Evolutionary conservation across 2,329 filamentous ascomycete genomes (phyloP).

Genomic region (Fusarium illudens): DNA sequence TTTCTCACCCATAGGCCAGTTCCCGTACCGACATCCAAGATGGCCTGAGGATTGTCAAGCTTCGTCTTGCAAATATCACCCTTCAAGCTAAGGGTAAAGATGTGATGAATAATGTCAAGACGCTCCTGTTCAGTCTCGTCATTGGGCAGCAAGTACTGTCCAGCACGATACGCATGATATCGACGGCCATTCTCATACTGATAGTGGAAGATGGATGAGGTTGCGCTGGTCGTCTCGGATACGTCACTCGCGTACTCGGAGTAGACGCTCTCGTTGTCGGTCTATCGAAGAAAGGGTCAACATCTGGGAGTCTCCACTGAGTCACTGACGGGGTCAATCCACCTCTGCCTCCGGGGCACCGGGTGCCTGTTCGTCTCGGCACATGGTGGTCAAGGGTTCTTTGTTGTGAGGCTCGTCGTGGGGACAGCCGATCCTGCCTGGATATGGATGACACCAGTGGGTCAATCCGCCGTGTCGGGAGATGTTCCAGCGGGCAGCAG

Average conservation of each 20-base stretch:
- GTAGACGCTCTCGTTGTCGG: constrained; percentile 17
- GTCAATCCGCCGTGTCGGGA: neutral
- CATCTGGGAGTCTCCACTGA: neutral
- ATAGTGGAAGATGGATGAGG: constrained; percentile 47
- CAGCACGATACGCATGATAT: constrained; percentile 50
- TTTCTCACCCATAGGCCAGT: constrained; percentile 17
- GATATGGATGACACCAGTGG: neutral
- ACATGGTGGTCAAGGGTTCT: neutral
- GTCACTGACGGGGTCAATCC: neutral
- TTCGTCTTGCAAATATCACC: constrained; percentile 48
- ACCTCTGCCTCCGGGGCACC: constrained; percentile 4
- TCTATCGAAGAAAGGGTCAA: neutral
- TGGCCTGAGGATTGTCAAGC: constrained; percentile 26
- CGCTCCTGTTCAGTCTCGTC: constrained; percentile 57
- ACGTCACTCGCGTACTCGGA: constrained; percentile 34
- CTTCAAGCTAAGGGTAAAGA: constrained; percentile 57
- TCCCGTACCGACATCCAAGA: constrained; percentile 40
- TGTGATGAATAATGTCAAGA: constrained; percentile 62
- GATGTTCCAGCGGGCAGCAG: neutral
- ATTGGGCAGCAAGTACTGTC: constrained; percentile 42
- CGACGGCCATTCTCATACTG: constrained; percentile 51
- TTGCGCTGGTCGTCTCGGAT: constrained; percentile 35
- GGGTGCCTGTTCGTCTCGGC: constrained; percentile 3
- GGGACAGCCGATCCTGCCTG: neutral
- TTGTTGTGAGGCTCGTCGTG: neutral